phyloP scores from a whole-genome alignment of 345 rosid species.

The Sisymbrium irio region DNA sequence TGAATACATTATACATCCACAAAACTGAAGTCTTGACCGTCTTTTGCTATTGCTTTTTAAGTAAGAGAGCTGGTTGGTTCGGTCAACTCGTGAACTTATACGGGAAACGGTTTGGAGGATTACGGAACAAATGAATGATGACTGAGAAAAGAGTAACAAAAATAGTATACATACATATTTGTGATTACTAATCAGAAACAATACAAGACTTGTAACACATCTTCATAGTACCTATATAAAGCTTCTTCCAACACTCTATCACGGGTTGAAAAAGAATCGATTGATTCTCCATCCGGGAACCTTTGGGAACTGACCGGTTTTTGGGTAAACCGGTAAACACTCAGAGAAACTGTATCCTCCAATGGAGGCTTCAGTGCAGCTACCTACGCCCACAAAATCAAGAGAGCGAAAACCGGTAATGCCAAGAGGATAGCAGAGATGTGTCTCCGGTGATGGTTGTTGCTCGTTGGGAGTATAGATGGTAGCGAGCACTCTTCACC shows the following conservation, averaged over 20 bases:
- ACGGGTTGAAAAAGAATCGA: conserved; percentile 10
- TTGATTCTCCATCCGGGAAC: conserved; percentile 5
- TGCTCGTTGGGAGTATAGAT: conserved; percentile 48
- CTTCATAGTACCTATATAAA: conserved; percentile 24
- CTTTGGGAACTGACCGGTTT: neutral
- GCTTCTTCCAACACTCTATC: conserved; percentile 18
- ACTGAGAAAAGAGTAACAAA: conserved; percentile 1
- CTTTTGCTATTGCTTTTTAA: neutral
- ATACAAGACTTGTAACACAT: conserved; percentile 29
- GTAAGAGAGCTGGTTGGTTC: neutral
- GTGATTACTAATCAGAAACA: conserved; percentile 13
- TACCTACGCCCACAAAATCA: conserved; percentile 23
- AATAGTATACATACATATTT: conserved; percentile 9
- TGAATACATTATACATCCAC: neutral
- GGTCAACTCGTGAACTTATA: neutral
- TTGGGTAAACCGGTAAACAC: neutral
- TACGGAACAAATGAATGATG: conserved; percentile 1
- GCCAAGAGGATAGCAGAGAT: conserved; percentile 21
- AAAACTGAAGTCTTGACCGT: neutral
- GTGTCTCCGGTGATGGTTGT: conserved; percentile 21
- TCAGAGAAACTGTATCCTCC: conserved; percentile 14
- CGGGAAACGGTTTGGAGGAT: neutral
- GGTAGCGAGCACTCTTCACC: conserved; percentile 96
- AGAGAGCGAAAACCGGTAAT: conserved; percentile 29
- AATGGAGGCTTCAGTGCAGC: neutral